phyloP scores from a whole-genome alignment of 2,329 filamentous ascomycete genomes.

The Stagonosporopsis vannaccii region DNA sequence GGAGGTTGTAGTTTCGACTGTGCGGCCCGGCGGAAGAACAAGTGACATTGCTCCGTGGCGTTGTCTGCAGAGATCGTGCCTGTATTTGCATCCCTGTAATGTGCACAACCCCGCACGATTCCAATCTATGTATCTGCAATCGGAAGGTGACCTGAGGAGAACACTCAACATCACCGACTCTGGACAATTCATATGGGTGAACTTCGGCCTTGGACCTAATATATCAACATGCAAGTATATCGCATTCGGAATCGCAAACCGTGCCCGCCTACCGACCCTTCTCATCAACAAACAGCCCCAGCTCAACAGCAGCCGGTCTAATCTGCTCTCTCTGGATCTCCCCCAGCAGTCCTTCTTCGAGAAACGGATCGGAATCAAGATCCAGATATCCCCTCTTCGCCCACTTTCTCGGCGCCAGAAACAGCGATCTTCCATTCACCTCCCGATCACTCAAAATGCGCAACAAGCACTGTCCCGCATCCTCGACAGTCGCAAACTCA shows the following conservation, averaged over 20 bases:
- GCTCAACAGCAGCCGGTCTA: not conserved
- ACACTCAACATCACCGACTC: not conserved
- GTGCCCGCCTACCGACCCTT: not conserved
- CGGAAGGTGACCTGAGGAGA: not conserved
- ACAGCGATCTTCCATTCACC: conserved; percentile 15
- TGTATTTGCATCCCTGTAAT: conserved; percentile 1
- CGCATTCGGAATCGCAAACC: not conserved
- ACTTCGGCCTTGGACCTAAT: not conserved
- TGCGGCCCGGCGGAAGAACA: conserved; percentile 1
- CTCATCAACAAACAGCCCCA: conserved; percentile 4
- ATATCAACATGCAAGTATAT: not conserved
- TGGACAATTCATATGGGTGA: not conserved
- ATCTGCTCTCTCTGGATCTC: conserved; percentile 20
- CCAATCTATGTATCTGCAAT: not conserved
- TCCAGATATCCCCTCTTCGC: conserved; percentile 17
- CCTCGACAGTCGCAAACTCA: conserved; percentile 14
- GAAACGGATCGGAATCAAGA: conserved; percentile 15
- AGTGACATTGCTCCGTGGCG: not conserved
- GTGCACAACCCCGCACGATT: not conserved
- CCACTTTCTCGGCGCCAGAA: conserved; percentile 16
- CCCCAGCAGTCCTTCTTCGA: conserved; percentile 3
- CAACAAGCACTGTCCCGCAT: conserved; percentile 12
- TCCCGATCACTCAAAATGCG: conserved; percentile 6
- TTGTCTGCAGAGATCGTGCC: not conserved
- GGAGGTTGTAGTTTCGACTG: not conserved